Conservation (phyloP, 306 rosid species). For the Parietaria judaica region DNA sequence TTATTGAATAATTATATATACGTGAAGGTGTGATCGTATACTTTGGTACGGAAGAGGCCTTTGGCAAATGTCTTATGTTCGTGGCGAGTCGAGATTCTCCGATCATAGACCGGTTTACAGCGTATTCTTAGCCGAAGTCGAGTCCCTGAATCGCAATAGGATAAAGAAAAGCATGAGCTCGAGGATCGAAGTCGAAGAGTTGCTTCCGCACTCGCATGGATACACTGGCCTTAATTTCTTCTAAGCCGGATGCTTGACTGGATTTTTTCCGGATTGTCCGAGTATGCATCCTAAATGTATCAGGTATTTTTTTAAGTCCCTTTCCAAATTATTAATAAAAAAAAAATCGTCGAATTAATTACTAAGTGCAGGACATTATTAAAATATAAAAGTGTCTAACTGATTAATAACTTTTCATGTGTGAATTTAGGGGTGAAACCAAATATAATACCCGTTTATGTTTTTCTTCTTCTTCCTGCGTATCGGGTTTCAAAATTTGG, state of each 20-base stretch:
- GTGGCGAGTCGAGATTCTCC: conserved; percentile 93
- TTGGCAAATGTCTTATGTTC: conserved; percentile 73
- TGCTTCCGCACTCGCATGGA: conserved; percentile 55
- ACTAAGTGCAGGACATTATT: too few relatives aligned
- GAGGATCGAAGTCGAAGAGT: conserved; percentile 85
- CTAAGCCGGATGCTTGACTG: conserved; percentile 27
- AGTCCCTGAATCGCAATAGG: conserved; percentile 57
- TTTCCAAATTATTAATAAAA: background rate
- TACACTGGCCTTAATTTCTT: conserved; percentile 47
- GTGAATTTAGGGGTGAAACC: too few relatives aligned
- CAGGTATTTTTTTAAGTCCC: conserved; percentile 17
- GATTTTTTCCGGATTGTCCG: conserved; percentile 1
- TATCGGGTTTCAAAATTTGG: too few relatives aligned
- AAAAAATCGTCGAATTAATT: too few relatives aligned
- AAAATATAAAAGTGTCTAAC: too few relatives aligned
- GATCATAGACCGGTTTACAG: conserved; percentile 95
- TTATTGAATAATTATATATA: background rate
- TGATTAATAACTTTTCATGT: too few relatives aligned
- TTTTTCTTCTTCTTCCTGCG: too few relatives aligned
- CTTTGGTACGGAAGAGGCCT: conserved; percentile 91
- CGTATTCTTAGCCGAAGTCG: conserved; percentile 71
- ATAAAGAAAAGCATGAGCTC: conserved; percentile 76
- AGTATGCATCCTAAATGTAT: conserved; percentile 3
- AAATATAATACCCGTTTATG: too few relatives aligned
- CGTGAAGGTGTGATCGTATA: conserved; percentile 93